Percentiles rank a stretch among this genome's conserved stretches.
Evolutionary conservation across 1,139 yeast species (phyloP).

Genomic region (Debaryomycetaceae sp.): DNA sequence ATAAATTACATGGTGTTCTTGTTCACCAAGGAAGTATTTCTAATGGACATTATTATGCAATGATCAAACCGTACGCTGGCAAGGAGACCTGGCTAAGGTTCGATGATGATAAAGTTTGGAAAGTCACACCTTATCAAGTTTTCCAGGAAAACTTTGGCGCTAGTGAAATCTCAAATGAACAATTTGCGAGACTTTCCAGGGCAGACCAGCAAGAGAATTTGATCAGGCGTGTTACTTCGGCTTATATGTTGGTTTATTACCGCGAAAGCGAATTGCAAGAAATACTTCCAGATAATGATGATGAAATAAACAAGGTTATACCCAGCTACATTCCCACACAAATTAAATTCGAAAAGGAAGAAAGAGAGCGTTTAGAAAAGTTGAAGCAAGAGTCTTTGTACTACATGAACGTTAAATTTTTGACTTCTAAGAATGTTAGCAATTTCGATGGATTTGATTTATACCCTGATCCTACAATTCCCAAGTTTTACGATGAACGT

Average conservation of each 20-base stretch:
- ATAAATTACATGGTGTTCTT: slow-evolving; percentile 85
- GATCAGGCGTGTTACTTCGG: slow-evolving; percentile 81
- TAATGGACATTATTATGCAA: slow-evolving; percentile 93
- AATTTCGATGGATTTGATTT: slow-evolving; percentile 74
- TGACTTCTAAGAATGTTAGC: slow-evolving; percentile 49
- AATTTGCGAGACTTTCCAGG: slow-evolving; percentile 49
- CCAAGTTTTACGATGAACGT: slow-evolving; percentile 45
- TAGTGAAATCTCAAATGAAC: slow-evolving; percentile 48
- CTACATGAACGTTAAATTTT: slow-evolving; percentile 59
- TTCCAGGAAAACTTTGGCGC: slow-evolving; percentile 93
- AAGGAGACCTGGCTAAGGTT: slow-evolving; percentile 81
- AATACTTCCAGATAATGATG: slow-evolving; percentile 58
- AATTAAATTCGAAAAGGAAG: slow-evolving; percentile 59
- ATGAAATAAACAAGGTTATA: slow-evolving; percentile 38
- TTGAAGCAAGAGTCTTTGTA: slow-evolving; percentile 79
- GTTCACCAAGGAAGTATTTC: slow-evolving; percentile 96
- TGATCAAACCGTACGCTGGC: slow-evolving; percentile 71
- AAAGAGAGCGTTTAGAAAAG: slow-evolving; percentile 52
- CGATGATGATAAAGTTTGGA: slow-evolving; percentile 93
- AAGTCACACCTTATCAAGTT: slow-evolving; percentile 78
- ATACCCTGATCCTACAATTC: slow-evolving; percentile 55
- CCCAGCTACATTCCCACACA: slow-evolving; percentile 71
- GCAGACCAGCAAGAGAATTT: slow-evolving; percentile 62
- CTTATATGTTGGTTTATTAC: slow-evolving; percentile 94
- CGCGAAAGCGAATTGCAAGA: slow-evolving; percentile 58